Conservation (phyloP, 1,284 basidiomycete genomes). For the Cerrena zonata region DNA sequence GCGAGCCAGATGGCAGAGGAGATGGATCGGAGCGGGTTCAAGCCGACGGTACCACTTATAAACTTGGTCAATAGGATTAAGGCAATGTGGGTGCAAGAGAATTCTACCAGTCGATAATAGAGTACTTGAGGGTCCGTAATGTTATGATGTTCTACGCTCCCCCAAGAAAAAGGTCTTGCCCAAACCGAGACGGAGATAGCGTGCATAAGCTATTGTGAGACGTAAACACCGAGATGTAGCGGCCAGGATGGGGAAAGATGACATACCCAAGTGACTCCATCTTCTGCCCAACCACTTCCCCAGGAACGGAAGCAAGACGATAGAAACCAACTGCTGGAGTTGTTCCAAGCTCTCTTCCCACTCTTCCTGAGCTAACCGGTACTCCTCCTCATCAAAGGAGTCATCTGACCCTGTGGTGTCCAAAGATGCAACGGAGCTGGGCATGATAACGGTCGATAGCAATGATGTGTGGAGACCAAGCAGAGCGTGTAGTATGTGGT, state of each 20-base stretch:
- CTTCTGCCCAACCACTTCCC: constrained; percentile 85
- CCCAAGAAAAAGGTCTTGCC: constrained; percentile 64
- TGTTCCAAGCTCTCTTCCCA: constrained; percentile 88
- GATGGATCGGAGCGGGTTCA: constrained; percentile 42
- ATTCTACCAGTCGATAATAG: neutral
- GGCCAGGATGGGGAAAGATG: constrained; percentile 8
- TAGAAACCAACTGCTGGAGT: constrained; percentile 72
- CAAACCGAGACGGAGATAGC: constrained; percentile 66
- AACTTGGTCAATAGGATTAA: constrained; percentile 35
- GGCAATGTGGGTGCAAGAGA: constrained; percentile 7
- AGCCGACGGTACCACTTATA: constrained; percentile 34
- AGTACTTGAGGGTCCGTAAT: neutral
- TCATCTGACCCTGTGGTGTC: constrained; percentile 33
- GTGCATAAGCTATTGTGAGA: constrained; percentile 53
- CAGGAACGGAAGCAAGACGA: constrained; percentile 79
- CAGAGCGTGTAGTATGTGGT: neutral
- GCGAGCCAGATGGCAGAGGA: constrained; percentile 57
- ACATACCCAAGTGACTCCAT: constrained; percentile 81
- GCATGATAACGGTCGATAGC: constrained; percentile 25
- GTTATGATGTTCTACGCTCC: constrained; percentile 18
- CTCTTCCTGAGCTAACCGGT: constrained; percentile 76
- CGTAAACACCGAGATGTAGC: constrained; percentile 11
- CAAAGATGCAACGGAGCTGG: constrained; percentile 40
- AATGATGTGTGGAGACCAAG: neutral
- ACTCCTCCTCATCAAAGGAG: constrained; percentile 67